Percentiles rank a stretch among this genome's conserved stretches.
These are phyloP conservation scores for Xylaria curta DNA, from an alignment of 495 filamentous ascomycete species.

Conservation along the genomic window DNA sequence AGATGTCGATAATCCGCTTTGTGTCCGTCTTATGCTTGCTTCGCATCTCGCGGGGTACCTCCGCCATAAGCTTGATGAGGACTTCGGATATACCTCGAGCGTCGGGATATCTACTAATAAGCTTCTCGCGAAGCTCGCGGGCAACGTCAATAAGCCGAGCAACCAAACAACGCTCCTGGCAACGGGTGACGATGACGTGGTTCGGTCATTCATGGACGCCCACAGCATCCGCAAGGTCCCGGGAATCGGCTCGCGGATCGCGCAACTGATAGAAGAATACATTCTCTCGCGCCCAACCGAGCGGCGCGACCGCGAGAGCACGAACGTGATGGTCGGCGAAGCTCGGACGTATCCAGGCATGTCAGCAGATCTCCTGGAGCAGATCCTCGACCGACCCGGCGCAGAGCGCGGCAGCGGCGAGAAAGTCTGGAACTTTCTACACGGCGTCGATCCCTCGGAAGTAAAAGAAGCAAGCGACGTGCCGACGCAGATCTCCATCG, in stretches of 20 bases:
- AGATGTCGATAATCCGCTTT: conserved; percentile 41
- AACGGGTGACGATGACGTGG: conserved; percentile 55
- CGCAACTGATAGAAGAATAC: conserved; percentile 69
- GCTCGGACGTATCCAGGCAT: conserved; percentile 68
- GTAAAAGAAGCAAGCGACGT: conserved; percentile 74
- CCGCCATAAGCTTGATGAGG: conserved; percentile 70
- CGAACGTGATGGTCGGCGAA: conserved; percentile 64
- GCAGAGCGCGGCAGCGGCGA: conserved; percentile 69
- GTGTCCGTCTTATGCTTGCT: conserved; percentile 66
- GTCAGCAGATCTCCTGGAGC: conserved; percentile 64
- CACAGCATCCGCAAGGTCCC: conserved; percentile 84
- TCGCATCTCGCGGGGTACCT: conserved; percentile 79
- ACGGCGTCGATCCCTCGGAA: conserved; percentile 68
- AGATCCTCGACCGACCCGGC: conserved; percentile 71
- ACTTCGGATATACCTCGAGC: conserved; percentile 84
- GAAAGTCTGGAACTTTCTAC: conserved; percentile 66
- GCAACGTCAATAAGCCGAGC: conserved; percentile 83
- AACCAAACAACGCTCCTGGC: conserved; percentile 83
- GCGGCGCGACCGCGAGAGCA: conserved; percentile 56
- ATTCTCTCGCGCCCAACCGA: conserved; percentile 56
- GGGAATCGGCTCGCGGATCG: conserved; percentile 81
- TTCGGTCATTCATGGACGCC: conserved; percentile 72
- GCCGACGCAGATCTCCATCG: conserved; percentile 91
- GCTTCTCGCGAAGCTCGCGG: conserved; percentile 81
- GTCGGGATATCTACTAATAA: conserved; percentile 91